phyloP scores from a whole-genome alignment of 768 basidiomycete species.

The Inosperma sp. region DNA sequence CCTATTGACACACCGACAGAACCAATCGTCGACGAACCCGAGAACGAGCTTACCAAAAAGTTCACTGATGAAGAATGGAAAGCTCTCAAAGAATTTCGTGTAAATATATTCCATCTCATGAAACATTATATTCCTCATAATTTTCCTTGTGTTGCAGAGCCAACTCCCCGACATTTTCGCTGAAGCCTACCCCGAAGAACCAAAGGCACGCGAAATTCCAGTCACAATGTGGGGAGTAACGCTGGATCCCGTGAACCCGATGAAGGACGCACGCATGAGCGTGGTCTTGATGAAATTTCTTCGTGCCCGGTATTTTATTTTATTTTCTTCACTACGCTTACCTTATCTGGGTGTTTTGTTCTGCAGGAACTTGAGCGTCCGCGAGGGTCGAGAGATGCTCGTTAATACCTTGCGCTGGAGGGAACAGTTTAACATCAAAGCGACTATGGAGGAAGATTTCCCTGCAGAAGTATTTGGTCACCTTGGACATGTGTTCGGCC shows the following conservation, averaged over 20 bases:
- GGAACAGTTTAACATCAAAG: constrained; percentile 58
- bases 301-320: constrained; percentile 55
- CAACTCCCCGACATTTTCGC: constrained; percentile 51
- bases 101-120: constrained; percentile 26
- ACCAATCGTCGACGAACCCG: constrained; percentile 44
- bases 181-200: constrained; percentile 57
- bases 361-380: constrained; percentile 46
- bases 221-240: constrained; percentile 68
- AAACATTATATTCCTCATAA: not conserved
- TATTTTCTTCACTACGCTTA: not conserved
- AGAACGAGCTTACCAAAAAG: constrained; percentile 62
- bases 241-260: constrained; percentile 53
- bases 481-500: constrained; percentile 60
- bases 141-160: constrained; percentile 21
- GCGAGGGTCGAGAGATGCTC: constrained; percentile 61
- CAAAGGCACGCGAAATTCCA: constrained; percentile 45
- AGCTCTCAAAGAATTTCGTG: constrained; percentile 64
- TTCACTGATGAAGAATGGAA: constrained; percentile 73
- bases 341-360: not conserved
- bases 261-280: constrained; percentile 58
- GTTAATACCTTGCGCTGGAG: constrained; percentile 69
- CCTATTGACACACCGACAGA: no score
- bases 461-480: constrained; percentile 59
- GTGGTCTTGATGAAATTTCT: constrained; percentile 81
- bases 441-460: constrained; percentile 54